phyloP scores from a whole-genome alignment of 768 basidiomycete species.

The Suillus bovinus region DNA sequence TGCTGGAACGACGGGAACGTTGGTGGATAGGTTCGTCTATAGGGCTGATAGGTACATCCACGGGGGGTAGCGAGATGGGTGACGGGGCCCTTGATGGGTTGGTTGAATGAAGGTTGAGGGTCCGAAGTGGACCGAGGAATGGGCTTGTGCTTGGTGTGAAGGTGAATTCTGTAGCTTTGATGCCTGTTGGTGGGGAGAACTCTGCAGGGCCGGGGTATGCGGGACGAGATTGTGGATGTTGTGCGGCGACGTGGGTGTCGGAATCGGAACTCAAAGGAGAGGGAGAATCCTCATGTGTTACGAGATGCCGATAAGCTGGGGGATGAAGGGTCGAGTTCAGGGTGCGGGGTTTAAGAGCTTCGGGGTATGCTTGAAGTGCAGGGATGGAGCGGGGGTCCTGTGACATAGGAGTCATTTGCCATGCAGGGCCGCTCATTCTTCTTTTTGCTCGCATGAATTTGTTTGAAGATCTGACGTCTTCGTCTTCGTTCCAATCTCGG shows the following conservation, averaged over 20 bases:
- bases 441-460: constrained; percentile 37
- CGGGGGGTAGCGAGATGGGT: constrained; percentile 64
- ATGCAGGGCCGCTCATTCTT: constrained; percentile 56
- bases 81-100: constrained; percentile 72
- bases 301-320: constrained; percentile 32
- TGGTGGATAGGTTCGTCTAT: constrained; percentile 32
- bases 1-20: constrained; percentile 31
- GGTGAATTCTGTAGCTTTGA: constrained; percentile 35
- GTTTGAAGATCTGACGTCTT: constrained; percentile 26
- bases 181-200: constrained; percentile 25
- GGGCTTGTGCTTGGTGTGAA: constrained; percentile 77
- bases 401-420: constrained; percentile 48
- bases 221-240: constrained; percentile 32
- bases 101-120: constrained; percentile 72
- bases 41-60: constrained; percentile 37
- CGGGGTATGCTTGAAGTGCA: constrained; percentile 15
- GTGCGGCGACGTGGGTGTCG: constrained; percentile 35
- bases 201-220: constrained; percentile 18
- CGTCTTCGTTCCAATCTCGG: constrained; percentile 35
- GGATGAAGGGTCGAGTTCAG: constrained; percentile 34
- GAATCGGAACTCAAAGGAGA: constrained; percentile 74
- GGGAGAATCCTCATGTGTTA: constrained; percentile 59
- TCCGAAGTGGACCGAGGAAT: constrained; percentile 76
- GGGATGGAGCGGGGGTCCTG: constrained; percentile 34
- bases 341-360: constrained; percentile 19